Percentiles rank a stretch among this genome's conserved stretches.
Evolutionary conservation across 306 rosid species (phyloP).

Genomic region (Luffa acutangula): DNA sequence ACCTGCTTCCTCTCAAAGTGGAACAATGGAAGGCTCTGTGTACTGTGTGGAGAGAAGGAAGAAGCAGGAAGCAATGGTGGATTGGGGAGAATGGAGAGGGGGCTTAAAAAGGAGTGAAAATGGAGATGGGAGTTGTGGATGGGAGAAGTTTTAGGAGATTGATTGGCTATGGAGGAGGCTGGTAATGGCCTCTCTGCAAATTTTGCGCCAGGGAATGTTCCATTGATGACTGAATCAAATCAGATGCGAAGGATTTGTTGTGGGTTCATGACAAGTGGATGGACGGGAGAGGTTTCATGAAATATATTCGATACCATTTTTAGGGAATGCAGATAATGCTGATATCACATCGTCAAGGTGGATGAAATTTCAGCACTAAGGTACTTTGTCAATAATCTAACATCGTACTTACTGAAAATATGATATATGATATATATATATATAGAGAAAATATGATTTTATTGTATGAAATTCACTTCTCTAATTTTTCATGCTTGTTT

Average conservation of each 20-base stretch:
- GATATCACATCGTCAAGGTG: no score
- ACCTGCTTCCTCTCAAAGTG: constrained; percentile 9
- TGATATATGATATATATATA: no score
- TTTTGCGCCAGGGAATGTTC: not conserved
- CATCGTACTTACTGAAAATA: not conserved
- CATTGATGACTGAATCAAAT: not conserved
- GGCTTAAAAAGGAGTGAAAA: not conserved
- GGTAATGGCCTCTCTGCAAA: not conserved
- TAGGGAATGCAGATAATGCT: no score
- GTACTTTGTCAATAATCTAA: not conserved
- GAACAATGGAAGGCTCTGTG: not conserved
- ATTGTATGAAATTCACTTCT: not conserved
- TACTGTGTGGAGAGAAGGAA: not conserved
- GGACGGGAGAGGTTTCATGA: not conserved
- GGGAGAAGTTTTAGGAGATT: constrained; percentile 1
- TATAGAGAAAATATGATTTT: no score
- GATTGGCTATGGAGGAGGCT: not conserved
- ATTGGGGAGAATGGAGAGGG: not conserved
- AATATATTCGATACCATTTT: no score
- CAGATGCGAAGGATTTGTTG: not conserved
- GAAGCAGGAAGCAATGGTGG: not conserved
- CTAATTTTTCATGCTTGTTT: no score
- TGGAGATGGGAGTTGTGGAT: not conserved
- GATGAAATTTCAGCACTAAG: not conserved
- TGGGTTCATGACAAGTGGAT: not conserved